A percentile compares a stretch with the other conserved stretches of the same genome.
phyloP scores from a whole-genome alignment of 176 grass and related monocot species.

The Hordeum marinum region DNA sequence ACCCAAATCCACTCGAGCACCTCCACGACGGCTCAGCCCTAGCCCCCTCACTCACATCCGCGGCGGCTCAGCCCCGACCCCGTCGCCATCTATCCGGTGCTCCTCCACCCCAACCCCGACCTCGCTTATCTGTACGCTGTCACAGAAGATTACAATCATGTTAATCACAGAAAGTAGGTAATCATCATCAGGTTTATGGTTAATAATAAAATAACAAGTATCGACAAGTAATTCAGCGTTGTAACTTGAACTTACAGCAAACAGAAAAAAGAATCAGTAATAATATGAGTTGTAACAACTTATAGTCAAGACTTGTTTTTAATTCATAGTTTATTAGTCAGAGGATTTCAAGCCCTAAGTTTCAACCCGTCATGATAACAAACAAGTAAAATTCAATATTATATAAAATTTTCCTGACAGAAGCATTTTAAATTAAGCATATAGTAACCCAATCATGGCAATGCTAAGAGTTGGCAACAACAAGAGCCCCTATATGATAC shows the following conservation, averaged over 20 bases:
- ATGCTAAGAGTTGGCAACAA: background rate
- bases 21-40: too few relatives aligned
- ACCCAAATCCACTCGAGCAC: too few relatives aligned
- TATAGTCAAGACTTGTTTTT: background rate
- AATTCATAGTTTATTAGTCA: background rate
- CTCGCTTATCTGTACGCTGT: conserved; percentile 91
- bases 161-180: conserved; percentile 1
- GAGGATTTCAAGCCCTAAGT: background rate
- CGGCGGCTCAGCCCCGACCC: too few relatives aligned
- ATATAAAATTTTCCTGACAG: background rate
- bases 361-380: background rate
- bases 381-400: background rate
- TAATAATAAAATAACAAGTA: background rate
- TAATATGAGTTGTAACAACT: conserved; percentile 10
- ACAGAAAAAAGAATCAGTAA: background rate
- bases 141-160: conserved; percentile 30
- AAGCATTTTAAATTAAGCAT: background rate
- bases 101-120: too few relatives aligned
- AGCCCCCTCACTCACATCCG: too few relatives aligned
- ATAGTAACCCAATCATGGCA: background rate
- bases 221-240: background rate
- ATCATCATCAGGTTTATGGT: background rate
- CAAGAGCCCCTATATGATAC: background rate
- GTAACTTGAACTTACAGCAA: conserved; percentile 19
- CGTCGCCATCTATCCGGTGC: too few relatives aligned